Evolutionary conservation across 2,329 filamentous ascomycete species (phyloP).

Genomic region (Sclerotinia spermophila): DNA sequence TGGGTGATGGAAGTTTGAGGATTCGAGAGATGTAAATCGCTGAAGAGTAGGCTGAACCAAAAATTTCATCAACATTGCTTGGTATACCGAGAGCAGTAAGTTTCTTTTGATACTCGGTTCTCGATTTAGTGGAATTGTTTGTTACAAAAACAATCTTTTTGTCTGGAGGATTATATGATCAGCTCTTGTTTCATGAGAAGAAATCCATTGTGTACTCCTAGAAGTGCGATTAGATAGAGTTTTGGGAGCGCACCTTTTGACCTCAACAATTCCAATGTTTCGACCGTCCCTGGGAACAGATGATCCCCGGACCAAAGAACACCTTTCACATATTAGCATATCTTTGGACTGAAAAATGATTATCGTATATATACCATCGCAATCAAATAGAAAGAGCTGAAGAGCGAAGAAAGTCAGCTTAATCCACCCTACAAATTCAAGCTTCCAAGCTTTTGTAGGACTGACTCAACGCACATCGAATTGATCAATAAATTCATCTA

Average conservation of each 20-base stretch:
- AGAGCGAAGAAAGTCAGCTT: constrained; percentile 26
- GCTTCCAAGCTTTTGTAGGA: constrained; percentile 16
- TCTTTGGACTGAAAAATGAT: not conserved
- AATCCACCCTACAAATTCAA: constrained; percentile 11
- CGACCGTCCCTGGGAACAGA: constrained; percentile 77
- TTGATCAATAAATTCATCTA: constrained; percentile 78
- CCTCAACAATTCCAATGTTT: constrained; percentile 80
- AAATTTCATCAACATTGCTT: constrained; percentile 81
- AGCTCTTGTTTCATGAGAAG: not conserved
- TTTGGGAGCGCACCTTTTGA: constrained; percentile 56
- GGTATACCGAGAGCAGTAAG: constrained; percentile 78
- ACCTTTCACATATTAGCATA: constrained; percentile 48
- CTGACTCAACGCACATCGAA: constrained; percentile 73
- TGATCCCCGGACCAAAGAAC: constrained; percentile 96
- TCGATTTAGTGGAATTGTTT: constrained; percentile 98
- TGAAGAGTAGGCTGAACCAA: constrained; percentile 86
- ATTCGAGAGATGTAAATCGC: constrained; percentile 96
- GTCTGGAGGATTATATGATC: constrained; percentile 47
- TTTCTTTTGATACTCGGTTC: constrained; percentile 89
- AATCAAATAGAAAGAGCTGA: constrained; percentile 91
- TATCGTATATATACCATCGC: constrained; percentile 69
- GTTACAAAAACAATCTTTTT: constrained; percentile 96
- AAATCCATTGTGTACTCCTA: no score
- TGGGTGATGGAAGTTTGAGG: constrained; percentile 69
- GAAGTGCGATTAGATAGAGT: not conserved